Evolutionary conservation across 163 green algal species (phyloP), one percentile per base, ranked within the genome.

Genomic region (Volvox carteri): DNA sequence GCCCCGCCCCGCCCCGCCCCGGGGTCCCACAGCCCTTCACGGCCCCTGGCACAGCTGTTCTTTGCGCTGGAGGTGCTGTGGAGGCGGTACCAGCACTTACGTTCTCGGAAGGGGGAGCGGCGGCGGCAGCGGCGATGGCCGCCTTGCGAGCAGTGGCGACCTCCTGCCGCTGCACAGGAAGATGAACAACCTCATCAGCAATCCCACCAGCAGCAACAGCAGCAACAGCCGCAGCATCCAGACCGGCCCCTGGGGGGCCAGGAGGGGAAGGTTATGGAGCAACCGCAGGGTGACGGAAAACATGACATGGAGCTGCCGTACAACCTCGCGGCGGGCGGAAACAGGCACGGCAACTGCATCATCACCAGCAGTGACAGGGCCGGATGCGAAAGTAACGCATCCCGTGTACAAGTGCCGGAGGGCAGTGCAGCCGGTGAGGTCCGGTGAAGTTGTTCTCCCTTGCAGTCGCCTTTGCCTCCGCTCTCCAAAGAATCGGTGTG

Each of bases 11-110:
- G n/a, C n/a, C n/a, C n/a, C n/a, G n/a, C n/a, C n/a, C n/a, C n/a
- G n/a, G n/a, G n/a, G n/a, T 58, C 1, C 52, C 37, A 37, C 83
- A 88, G 83, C 21, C 85, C 85, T 25, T 9, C 85, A 1, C 58
- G 85, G 74, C 85, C 85, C n/a, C 85, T 90, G 85, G 74, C 68
- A 33, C 85, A 90, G 85, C 73, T 90, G 1, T 85, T 90, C 33
- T 78, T 54, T n/a, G 58, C 85, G 19, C 56, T 90, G 54, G 50
- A 85, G 41, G 54, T 90, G 41, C 41, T 85, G 54, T 85, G 52
- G 85, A 21, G 28, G 39, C 56, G 44, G 25, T 62, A 44, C n/a
- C 52, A 39, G 12, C 33, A 35, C 12, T 50, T 1, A 21, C 56
- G 39, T 2, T 37, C 56, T 35, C 4, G 37, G 58, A 58, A n/a